These are phyloP conservation scores for Tricholoma matsutake DNA, from an alignment of 768 basidiomycete genomes.

Conservation along the genomic window DNA sequence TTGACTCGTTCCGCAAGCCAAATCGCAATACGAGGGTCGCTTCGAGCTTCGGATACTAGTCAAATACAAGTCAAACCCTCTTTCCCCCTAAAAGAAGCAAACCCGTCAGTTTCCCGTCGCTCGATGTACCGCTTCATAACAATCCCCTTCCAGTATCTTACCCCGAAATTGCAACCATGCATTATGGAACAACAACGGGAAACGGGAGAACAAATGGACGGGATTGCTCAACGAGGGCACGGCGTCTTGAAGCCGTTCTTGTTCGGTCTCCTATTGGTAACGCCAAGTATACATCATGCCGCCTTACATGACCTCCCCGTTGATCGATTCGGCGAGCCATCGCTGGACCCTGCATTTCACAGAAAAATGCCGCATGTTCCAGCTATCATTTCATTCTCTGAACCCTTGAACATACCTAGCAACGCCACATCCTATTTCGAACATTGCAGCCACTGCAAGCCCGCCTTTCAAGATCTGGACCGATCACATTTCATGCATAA, in stretches of 20 bases:
- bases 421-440: not conserved
- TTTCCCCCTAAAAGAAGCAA: not conserved
- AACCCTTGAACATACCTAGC: not conserved
- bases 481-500: slow-evolving; percentile 2
- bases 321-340: not conserved
- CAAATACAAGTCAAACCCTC: not conserved
- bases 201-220: not conserved
- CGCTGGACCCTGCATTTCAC: not conserved
- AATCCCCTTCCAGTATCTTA: not conserved
- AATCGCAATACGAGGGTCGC: not conserved
- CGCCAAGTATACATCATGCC: not conserved
- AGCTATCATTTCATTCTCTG: not conserved
- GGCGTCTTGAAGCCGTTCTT: not conserved
- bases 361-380: not conserved
- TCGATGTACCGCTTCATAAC: not conserved
- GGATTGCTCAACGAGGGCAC: not conserved
- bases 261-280: not conserved
- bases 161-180: not conserved
- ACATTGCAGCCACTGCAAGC: not conserved
- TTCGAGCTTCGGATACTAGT: not conserved
- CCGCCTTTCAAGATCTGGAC: slow-evolving; percentile 11
- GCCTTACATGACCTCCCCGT: not conserved
- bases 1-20: slow-evolving; percentile 1
- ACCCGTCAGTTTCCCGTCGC: not conserved
- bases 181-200: not conserved